Base-by-base conservation (phyloP, 2,329 filamentous ascomycete genomes). In the Pyricularia sp. region DNA sequence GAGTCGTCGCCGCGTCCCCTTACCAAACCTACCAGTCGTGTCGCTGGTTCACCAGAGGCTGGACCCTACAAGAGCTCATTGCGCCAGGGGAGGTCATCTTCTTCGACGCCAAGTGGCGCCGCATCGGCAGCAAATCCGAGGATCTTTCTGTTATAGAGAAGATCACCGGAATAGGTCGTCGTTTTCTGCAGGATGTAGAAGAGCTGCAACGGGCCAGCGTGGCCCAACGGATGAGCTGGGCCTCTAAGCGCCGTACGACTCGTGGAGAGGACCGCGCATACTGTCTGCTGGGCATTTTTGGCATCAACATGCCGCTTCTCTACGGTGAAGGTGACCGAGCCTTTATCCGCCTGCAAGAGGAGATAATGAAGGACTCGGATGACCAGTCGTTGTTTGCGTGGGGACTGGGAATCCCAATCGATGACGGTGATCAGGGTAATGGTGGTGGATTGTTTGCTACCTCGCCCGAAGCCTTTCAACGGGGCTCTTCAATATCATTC, bases 381-480 rank as follows among this genome's bases (percentile, higher is more conserved):
- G 76, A 78, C 69, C 74, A 77, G 50, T 73, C 74, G 2, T 66
- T 77, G 4, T 77, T 77, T 42, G 74, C 74, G 12, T 77, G 75
- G 76, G 65, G 65, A 7, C 42, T 67, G 42, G 65, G 65, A 1
- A 26, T 67, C 6, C 50, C 65, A 14, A 50, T 67, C 4, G 65
- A 59, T 20, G 33, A 36, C 64, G 23, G 23, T 14, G 31, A 50
- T 28, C 31, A 31, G 23, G 64, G 33, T 20, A 66, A 14, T 6
- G 42, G 20, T 20, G 42, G 65, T 20, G 68, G 69, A 23, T 69
- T 72, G 11, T 70, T 72, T 64, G 71, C 71, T 1, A 30, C 61
- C 10, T 71, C 70, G 4, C 70, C 71, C 3, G 63, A 36, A 4
- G 59, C 42, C 17, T 72, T 72, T 31, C 28, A 42, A 6, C 63